Base-by-base conservation (phyloP, 495 filamentous ascomycete genomes). In the Neurospora sp. region DNA sequence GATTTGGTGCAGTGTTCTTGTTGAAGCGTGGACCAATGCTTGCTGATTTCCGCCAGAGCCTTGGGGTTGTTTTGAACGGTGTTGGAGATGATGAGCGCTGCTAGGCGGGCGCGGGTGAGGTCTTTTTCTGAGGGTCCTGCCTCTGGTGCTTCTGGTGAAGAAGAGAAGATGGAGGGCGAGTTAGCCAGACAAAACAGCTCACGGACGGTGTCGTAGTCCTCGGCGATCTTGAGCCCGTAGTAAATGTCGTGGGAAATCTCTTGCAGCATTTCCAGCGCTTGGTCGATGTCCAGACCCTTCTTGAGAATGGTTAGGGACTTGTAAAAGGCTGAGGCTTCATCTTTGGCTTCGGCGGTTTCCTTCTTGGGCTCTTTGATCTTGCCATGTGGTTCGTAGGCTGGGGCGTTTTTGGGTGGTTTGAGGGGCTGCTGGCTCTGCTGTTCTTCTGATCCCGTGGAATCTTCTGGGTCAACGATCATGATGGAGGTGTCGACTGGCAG, bases 201-300 rank as follows among this genome's bases (percentile, higher is more conserved):
- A 48, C 80, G 82, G 10, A 86, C 71, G 5, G 83, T 82, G n/a
- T 79, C 79, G 5, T 77, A 71, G 72, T 89, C 84, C 68, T 86
- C 82, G 22, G 86, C 79, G 65, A 92, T 84, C 74, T 89, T 86
- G 8, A 89, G 80, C n/a, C 90, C 90, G 82, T 90, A 92, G 81
- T 91, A 90, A 74, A 90, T 86, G 75, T 89, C 89, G 77, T 92
- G 89, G 6, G 86, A 83, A 39, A 91, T 79, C 8, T 90, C 88
- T 65, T 84, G 82, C 12, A 92, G 83, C 59, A 82, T 79, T 27
- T 84, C 78, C 14, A 92, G 82, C 8, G 85, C 82, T 8, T 73
- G 70, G 53, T 83, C 80, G 4, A 84, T 75, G 38, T 78, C 79
- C 20, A 74, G 53, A 17, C 77, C 77, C 68, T 82, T 78, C 72